Base-by-base conservation (phyloP, 345 rosid genomes). In the Gossypium mustelinum region DNA sequence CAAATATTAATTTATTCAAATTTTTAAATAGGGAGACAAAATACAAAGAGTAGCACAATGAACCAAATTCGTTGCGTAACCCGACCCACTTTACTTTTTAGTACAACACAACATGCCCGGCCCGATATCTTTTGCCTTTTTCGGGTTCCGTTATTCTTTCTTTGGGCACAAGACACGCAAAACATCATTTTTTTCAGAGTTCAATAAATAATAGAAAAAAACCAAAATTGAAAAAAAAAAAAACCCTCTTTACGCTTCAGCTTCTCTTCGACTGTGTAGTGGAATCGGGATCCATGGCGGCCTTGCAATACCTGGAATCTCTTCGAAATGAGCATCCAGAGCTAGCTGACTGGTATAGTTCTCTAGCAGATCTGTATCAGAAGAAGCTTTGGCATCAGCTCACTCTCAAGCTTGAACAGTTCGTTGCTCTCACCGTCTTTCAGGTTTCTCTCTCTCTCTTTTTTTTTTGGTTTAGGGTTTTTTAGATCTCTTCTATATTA, bases 371-470 rank as follows among this genome's bases (percentile, higher is more conserved):
- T 89, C 97, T 96, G 82, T 96, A 96, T 82, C 95, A 92, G 88
- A 89, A 85, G 89, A 96, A 96, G 93, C 99, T 96, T 18, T 96
- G 99, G 98, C 97, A 96, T 78, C 97, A 96, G 82, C 98, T 96
- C 76, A 87, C 98, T 79, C 87, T 91, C 81, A 96, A 96, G 90
- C 98, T 96, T 55, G 98, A 96, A 61, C 94, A 92, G 86, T 93
- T 96, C 88, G 89, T 93, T 22, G 89, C 99, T 65, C 98, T 87
- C 81, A 78, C 97, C 41, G 89, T 88, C 77, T 87, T 87, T 70
- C 97, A 96, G 98, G 98, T 93, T 64, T 9, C 50, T 0, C 41
- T 48, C 8, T 18, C 2, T 55, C 20, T 65, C 25, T 12, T 11
- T 24, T 4, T 4, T 6, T 17, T 22, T 16, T 51, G 52, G 25